Percentiles rank a stretch among this genome's conserved stretches.
phyloP scores from a whole-genome alignment of 257 asterid genomes.

The Agastache rugosa region DNA sequence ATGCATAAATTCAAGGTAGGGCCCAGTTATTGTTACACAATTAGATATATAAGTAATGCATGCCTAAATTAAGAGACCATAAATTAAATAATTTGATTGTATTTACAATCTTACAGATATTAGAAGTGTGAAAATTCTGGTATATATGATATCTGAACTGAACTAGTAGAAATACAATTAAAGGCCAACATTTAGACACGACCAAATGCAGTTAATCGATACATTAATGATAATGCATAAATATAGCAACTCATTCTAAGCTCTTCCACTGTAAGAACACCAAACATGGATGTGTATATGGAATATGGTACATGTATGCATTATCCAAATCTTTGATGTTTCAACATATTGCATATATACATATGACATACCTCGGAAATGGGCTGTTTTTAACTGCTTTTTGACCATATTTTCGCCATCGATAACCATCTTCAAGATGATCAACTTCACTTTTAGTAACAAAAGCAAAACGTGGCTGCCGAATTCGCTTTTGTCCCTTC shows the following conservation, averaged over 20 bases:
- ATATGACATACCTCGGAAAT: constrained; percentile 56
- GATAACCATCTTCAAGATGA: constrained; percentile 89
- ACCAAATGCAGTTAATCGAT: too few species aligned
- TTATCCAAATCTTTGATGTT: background rate
- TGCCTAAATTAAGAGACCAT: background rate
- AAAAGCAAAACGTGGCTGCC: constrained; percentile 79
- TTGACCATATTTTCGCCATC: constrained; percentile 96
- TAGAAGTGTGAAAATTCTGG: background rate
- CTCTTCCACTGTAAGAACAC: background rate
- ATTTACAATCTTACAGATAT: background rate
- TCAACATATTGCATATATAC: background rate
- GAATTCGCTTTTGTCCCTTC: constrained; percentile 69
- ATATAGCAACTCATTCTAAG: background rate
- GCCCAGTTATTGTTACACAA: constrained; percentile 1
- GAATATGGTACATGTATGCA: background rate
- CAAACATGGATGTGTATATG: background rate
- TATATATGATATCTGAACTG: background rate
- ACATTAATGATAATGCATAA: background rate
- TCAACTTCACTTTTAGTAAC: constrained; percentile 89
- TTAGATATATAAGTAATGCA: background rate
- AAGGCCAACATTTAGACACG: background rate
- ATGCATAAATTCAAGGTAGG: background rate
- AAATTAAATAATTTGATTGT: background rate
- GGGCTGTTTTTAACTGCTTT: constrained; percentile 89
- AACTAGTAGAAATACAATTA: background rate